A percentile compares a stretch with the other conserved stretches of the same genome.
These are phyloP conservation scores for Phaseolus coccineus DNA, from an alignment of 331 rosid species.

Conservation along the genomic window DNA sequence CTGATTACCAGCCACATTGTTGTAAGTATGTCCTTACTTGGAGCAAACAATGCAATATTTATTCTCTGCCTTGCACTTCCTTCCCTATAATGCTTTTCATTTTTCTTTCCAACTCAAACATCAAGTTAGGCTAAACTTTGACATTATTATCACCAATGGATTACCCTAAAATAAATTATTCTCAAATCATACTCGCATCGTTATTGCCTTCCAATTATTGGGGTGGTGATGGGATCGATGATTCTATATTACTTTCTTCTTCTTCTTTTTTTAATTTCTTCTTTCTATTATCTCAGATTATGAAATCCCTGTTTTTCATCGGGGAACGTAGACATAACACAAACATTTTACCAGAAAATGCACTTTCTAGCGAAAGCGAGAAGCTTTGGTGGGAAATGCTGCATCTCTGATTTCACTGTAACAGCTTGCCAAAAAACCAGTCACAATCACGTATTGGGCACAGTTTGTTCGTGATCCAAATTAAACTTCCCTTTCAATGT, in stretches of 20 bases:
- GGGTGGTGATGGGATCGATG: constrained; percentile 47
- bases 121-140: constrained; percentile 39
- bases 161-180: constrained; percentile 41
- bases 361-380: constrained; percentile 33
- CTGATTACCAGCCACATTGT: constrained; percentile 37
- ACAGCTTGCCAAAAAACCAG: constrained; percentile 9
- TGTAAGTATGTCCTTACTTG: constrained; percentile 20
- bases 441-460: constrained; percentile 13
- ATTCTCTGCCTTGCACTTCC: constrained; percentile 11
- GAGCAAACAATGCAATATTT: constrained; percentile 24
- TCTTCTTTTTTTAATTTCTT: background rate
- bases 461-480: constrained; percentile 16
- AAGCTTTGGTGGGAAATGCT: constrained; percentile 29
- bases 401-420: constrained; percentile 28
- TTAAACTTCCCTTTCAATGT: background rate
- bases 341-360: constrained; percentile 14
- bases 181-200: constrained; percentile 38
- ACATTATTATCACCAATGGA: constrained; percentile 40
- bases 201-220: constrained; percentile 50
- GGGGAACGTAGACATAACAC: constrained; percentile 34
- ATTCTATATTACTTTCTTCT: constrained; percentile 27
- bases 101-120: constrained; percentile 41
- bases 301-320: constrained; percentile 35
- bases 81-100: background rate
- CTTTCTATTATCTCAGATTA: constrained; percentile 38